phyloP scores from a whole-genome alignment of 2,329 filamentous ascomycete genomes.

The Trichoderma aggressivum region DNA sequence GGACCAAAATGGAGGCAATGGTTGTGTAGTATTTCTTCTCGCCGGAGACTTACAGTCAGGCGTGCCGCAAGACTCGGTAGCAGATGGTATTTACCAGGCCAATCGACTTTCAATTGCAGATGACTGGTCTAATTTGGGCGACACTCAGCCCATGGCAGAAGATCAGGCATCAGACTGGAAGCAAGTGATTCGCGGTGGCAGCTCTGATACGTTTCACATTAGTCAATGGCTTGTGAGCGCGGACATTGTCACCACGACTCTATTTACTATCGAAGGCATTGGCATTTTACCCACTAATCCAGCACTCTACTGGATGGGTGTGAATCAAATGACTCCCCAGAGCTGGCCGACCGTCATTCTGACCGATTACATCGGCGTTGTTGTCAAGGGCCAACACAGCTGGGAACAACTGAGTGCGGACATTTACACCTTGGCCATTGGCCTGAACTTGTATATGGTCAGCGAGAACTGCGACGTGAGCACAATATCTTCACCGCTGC shows the following conservation, averaged over 20 bases:
- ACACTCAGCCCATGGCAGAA: constrained; percentile 26
- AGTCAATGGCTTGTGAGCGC: constrained; percentile 33
- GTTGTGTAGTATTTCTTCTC: constrained; percentile 35
- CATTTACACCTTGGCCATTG: constrained; percentile 30
- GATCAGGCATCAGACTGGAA: constrained; percentile 26
- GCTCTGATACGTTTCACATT: constrained; percentile 29
- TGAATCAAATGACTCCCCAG: constrained; percentile 29
- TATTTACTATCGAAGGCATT: constrained; percentile 28
- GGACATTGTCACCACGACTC: constrained; percentile 27
- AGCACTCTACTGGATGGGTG: constrained; percentile 34
- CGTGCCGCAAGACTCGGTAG: constrained; percentile 25
- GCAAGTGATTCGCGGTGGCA: constrained; percentile 23
- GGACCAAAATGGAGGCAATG: constrained; percentile 31
- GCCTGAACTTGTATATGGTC: constrained; percentile 31
- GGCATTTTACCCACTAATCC: constrained; percentile 34
- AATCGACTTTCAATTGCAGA: constrained; percentile 27
- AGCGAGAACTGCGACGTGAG: constrained; percentile 33
- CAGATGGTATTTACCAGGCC: constrained; percentile 31
- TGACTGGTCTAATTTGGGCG: constrained; percentile 31
- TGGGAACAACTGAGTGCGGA: constrained; percentile 33
- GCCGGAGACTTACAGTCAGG: constrained; percentile 24
- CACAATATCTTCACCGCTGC: constrained; percentile 24
- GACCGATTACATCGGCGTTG: constrained; percentile 33
- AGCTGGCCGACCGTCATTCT: constrained; percentile 32
- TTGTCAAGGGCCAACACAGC: constrained; percentile 24